Evolutionary conservation across 768 basidiomycete genomes (phyloP), one percentile per base, ranked within the genome.

Genomic region (Psilocybe tampanensis): DNA sequence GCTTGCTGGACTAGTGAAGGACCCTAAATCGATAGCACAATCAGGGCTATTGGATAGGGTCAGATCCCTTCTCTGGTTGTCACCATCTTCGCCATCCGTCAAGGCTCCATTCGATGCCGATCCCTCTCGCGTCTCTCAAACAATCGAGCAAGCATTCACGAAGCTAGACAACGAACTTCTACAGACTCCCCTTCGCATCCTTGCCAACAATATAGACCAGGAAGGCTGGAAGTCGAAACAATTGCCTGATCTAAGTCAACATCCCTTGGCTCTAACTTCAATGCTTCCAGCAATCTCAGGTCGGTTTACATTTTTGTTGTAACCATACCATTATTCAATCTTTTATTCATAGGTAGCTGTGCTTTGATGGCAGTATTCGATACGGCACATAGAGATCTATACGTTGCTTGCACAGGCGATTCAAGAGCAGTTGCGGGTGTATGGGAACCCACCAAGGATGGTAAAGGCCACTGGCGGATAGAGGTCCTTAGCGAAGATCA

Each of bases 401-500:
- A 97, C 64, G 86, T 98, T 32, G 96, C 96, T 8, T 87, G 88
- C 63, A 88, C 94, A 4, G 97, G 97, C 0, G 97, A 99, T 69
- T 91, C 92, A 67, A 84, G 97, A 47, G 97, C 97, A 12, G 94
- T 99, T 6, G 95, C 96, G 19, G 97, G 97, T 18, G 83, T 93
- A 34, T 95, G 92, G 90, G 87, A 92, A 60, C 81, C 84, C 49
- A 80, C 80, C 3, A 72, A 70, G 2, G 82, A 86, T 60, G 87
- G 85, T 3, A 75, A 79, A 51, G 92, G 92, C 11, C 80, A 77
- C 51, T 99, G 97, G 97, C 83, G 87, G 44, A 90, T 95, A 26
- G 94, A 97, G 69, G 92, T 92, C n/a, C 79, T 99, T 59, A 93
- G 85, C 24, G 94, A 98, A 71, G 97, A 98, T 68, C 95, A 98